These are phyloP conservation scores for Clathrus columnatus DNA, from an alignment of 768 basidiomycete species.

Conservation along the genomic window DNA sequence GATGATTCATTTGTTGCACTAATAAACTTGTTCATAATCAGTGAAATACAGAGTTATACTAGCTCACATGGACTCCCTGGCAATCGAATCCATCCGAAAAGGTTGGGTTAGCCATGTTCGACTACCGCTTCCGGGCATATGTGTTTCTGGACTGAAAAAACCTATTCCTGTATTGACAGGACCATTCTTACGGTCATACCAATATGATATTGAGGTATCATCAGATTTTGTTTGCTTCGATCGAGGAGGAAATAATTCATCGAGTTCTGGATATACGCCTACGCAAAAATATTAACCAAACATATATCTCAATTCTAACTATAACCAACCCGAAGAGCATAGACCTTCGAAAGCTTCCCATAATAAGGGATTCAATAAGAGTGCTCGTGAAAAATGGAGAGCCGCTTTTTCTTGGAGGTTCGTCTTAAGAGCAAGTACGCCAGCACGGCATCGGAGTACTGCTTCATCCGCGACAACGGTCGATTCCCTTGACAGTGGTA, in stretches of 20 bases:
- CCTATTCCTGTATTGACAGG: constrained; percentile 54
- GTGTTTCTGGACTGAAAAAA: constrained; percentile 69
- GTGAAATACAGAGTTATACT: constrained; percentile 4
- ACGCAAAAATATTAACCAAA: constrained; percentile 10
- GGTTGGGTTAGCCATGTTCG: constrained; percentile 6
- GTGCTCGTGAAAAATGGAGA: constrained; percentile 59
- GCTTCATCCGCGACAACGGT: constrained; percentile 64
- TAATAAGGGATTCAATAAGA: constrained; percentile 65
- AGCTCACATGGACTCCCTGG: constrained; percentile 58
- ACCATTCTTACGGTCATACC: constrained; percentile 17
- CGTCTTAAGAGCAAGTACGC: constrained; percentile 67
- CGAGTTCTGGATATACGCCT: constrained; percentile 67
- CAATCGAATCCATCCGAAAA: constrained; percentile 48
- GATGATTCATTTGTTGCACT: constrained; percentile 53
- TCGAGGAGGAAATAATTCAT: constrained; percentile 62
- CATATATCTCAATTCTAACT: constrained; percentile 6
- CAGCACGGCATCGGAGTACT: constrained; percentile 66
- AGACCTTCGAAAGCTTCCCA: constrained; percentile 93
- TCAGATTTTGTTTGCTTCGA: constrained; percentile 46
- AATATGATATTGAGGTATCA: constrained; percentile 25
- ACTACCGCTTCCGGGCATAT: constrained; percentile 32
- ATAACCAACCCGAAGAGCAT: constrained; percentile 61
- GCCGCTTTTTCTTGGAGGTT: constrained; percentile 71
- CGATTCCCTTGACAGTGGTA: constrained; percentile 21
- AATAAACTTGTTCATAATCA: constrained; percentile 13